Evolutionary conservation across 352 stramenopile genomes (phyloP).

Genomic region (Globisporangium perplexum): DNA sequence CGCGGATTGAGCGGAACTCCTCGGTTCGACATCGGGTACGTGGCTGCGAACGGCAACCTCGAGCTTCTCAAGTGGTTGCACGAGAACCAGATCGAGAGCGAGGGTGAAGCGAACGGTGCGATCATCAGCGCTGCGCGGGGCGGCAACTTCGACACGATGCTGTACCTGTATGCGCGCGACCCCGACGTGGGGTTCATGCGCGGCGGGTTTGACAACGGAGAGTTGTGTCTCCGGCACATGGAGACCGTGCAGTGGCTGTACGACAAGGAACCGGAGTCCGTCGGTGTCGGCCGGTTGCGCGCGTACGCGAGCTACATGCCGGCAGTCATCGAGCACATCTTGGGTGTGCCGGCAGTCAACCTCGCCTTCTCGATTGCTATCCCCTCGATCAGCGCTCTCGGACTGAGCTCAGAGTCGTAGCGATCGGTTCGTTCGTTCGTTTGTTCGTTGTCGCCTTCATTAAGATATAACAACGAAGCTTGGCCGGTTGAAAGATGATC

Average conservation of each 20-base stretch:
- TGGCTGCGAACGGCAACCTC: not conserved
- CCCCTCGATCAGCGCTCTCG: not conserved
- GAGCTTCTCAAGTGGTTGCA: not conserved
- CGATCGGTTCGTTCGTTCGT: no score
- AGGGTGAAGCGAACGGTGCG: not conserved
- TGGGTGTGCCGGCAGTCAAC: not conserved
- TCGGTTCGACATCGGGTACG: no score
- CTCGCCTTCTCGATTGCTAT: not conserved
- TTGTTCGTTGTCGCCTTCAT: no score
- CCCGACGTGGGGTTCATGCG: no score
- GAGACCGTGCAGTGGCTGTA: not conserved
- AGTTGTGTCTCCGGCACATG: not conserved
- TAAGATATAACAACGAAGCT: no score
- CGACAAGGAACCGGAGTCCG: not conserved
- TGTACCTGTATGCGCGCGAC: not conserved
- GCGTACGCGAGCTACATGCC: not conserved
- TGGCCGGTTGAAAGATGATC: no score
- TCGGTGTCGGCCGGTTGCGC: not conserved
- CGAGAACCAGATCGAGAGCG: not conserved
- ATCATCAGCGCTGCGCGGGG: not conserved
- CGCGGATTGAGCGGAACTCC: not conserved
- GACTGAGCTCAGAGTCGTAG: not conserved
- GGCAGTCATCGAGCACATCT: not conserved
- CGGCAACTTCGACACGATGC: not conserved
- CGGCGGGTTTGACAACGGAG: not conserved